Conservation (phyloP, 208 protist species). For the Ichthyophonus hoferi region DNA sequence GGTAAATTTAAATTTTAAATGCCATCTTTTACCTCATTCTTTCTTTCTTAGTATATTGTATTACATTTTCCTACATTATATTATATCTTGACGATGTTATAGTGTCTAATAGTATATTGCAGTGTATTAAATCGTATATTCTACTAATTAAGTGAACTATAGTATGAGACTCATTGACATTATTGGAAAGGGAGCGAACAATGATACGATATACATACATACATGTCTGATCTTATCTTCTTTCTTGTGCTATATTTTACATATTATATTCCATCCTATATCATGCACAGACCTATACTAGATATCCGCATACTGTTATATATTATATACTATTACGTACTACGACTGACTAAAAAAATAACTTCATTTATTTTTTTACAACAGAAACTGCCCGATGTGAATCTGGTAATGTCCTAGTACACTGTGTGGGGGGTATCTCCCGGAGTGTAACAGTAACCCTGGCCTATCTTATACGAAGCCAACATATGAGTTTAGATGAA, state of each 20-base stretch:
- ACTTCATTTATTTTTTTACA: neutral
- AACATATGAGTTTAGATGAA: slow-evolving; percentile 12
- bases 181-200: too few species aligned
- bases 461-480: slow-evolving; percentile 29
- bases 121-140: too few species aligned
- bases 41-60: too few species aligned
- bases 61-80: too few species aligned
- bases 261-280: neutral
- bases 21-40: too few species aligned
- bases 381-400: neutral
- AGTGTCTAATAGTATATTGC: too few species aligned
- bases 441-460: slow-evolving; percentile 29
- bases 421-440: slow-evolving; percentile 39
- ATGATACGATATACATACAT: neutral
- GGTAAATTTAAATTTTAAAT: too few species aligned
- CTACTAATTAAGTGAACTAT: too few species aligned
- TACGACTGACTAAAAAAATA: neutral
- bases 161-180: too few species aligned
- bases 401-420: slow-evolving; percentile 24
- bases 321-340: neutral
- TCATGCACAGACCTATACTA: neutral
- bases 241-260: neutral
- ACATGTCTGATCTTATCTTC: neutral
- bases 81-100: too few species aligned
- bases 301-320: neutral